phyloP scores from a whole-genome alignment of 345 rosid species.

The Acer negundo region DNA sequence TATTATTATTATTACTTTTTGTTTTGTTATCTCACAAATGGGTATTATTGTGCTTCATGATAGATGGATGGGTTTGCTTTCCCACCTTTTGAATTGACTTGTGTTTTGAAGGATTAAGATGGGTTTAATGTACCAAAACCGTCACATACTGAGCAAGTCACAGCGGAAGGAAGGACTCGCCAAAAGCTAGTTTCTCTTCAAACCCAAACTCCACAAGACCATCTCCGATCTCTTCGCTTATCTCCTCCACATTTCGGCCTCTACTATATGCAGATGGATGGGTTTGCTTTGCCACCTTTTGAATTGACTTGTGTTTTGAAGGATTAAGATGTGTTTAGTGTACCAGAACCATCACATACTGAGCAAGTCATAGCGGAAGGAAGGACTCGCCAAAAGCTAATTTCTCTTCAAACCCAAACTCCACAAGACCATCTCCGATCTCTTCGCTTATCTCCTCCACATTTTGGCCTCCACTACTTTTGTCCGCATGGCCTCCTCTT shows the following conservation, averaged over 20 bases:
- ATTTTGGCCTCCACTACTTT: conserved; percentile 55
- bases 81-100: conserved; percentile 80
- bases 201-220: conserved; percentile 62
- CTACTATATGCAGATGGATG: conserved; percentile 76
- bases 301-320: conserved; percentile 72
- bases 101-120: conserved; percentile 81
- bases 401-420: conserved; percentile 71
- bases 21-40: no score
- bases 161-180: conserved; percentile 61
- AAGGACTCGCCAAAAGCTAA: conserved; percentile 75
- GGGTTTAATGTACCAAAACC: conserved; percentile 59
- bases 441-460: conserved; percentile 55
- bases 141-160: conserved; percentile 45
- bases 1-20: no score
- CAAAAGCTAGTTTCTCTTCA: conserved; percentile 79
- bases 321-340: conserved; percentile 77
- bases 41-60: no score
- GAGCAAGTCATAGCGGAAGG: conserved; percentile 55
- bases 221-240: conserved; percentile 67
- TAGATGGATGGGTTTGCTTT: conserved; percentile 94
- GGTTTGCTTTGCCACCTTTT: conserved; percentile 80
- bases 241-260: conserved; percentile 59
- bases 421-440: conserved; percentile 62
- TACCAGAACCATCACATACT: conserved; percentile 52
- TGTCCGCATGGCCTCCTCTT: conserved; percentile 78